These are phyloP conservation scores for Furculomyces boomerangus DNA, from an alignment of 371 early-diverging fungal species.

Conservation along the genomic window DNA sequence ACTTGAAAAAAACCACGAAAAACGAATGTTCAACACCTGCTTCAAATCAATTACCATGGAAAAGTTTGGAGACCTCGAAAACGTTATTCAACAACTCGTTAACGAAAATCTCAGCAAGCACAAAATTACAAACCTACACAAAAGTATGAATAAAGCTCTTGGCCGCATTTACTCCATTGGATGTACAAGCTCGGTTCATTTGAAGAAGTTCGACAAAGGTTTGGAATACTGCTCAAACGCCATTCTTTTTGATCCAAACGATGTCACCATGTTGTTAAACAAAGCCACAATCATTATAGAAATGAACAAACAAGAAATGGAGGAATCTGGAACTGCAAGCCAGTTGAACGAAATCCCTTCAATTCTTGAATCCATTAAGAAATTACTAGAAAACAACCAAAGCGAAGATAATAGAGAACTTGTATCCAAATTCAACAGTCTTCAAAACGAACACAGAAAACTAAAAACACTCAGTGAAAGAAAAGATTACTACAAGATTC, in stretches of 20 bases:
- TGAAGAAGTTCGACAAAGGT: constrained; percentile 20
- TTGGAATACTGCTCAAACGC: constrained; percentile 25
- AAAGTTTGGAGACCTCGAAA: background rate
- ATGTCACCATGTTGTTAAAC: constrained; percentile 45
- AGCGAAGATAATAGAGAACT: background rate
- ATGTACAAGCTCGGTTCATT: constrained; percentile 37
- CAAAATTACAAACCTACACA: background rate
- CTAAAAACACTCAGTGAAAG: constrained; percentile 47
- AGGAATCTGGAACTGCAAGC: constrained; percentile 28
- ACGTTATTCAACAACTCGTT: background rate
- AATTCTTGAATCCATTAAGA: constrained; percentile 42
- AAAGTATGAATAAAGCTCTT: background rate
- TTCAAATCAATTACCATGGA: constrained; percentile 31
- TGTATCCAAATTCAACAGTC: background rate
- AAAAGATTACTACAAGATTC: constrained; percentile 86
- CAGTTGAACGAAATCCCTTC: constrained; percentile 46
- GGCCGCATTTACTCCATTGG: constrained; percentile 19
- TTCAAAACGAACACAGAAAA: constrained; percentile 31
- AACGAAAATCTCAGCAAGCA: background rate
- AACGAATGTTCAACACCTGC: constrained; percentile 42
- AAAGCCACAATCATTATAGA: constrained; percentile 21
- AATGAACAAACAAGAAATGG: constrained; percentile 27
- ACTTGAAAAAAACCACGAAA: constrained; percentile 31
- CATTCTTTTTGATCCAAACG: constrained; percentile 28
- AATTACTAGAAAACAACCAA: constrained; percentile 19